Evolutionary conservation across 805 yeast species (phyloP).

Genomic region (Kazachstania viticola): DNA sequence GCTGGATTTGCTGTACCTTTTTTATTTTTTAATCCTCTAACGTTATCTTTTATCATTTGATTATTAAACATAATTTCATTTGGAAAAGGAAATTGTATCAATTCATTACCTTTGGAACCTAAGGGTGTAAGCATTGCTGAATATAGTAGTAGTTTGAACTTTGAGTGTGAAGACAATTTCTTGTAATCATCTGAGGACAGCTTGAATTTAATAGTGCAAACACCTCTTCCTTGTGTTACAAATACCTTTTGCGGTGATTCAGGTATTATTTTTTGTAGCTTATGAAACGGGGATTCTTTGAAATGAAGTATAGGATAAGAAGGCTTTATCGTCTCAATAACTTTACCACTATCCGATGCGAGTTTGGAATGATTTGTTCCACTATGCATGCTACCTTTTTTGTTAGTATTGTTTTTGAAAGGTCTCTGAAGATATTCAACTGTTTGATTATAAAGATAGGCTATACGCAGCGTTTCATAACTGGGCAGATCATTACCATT

Average conservation of each 20-base stretch:
- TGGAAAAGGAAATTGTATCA: constrained; percentile 56
- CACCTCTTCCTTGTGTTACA: constrained; percentile 34
- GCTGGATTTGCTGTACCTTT: constrained; percentile 78
- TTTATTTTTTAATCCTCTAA: constrained; percentile 65
- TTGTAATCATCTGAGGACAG: constrained; percentile 33
- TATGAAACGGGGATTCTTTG: constrained; percentile 46
- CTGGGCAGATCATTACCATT: too few species aligned
- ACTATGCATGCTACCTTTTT: too few species aligned
- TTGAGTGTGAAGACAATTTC: constrained; percentile 24
- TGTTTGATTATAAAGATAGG: too few species aligned
- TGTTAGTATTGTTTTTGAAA: too few species aligned
- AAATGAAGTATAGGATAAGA: constrained; percentile 31
- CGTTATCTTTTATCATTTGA: constrained; percentile 36
- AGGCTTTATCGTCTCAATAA: too few species aligned
- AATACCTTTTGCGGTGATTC: constrained; percentile 29
- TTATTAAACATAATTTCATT: constrained; percentile 57
- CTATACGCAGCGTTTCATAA: too few species aligned
- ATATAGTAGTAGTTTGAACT: constrained; percentile 37
- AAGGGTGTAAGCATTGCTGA: constrained; percentile 36
- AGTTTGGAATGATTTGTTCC: too few species aligned
- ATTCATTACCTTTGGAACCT: constrained; percentile 41
- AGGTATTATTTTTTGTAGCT: constrained; percentile 39
- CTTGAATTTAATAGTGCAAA: constrained; percentile 31
- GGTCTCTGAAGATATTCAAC: too few species aligned
- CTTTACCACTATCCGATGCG: too few species aligned